Evolutionary conservation across 2,329 filamentous ascomycete species (phyloP).

Genomic region (Colletotrichum gloeosporioides): DNA sequence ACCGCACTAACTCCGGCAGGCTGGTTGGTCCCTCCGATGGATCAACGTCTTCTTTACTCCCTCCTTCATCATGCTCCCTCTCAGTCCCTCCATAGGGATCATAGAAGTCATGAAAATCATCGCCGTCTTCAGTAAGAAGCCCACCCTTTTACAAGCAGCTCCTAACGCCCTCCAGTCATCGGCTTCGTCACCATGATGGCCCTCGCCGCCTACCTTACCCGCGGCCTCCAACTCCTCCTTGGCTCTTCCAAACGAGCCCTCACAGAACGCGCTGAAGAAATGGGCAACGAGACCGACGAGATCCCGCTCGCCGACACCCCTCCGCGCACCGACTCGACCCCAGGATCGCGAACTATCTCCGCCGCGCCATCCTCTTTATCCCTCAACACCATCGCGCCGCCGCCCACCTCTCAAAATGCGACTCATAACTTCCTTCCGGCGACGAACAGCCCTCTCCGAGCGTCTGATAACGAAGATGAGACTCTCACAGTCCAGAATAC

Average conservation of each 20-base stretch:
- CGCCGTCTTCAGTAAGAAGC: slow-evolving; percentile 57
- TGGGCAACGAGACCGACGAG: slow-evolving; percentile 46
- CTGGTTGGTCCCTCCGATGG: slow-evolving; percentile 62
- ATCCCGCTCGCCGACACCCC: slow-evolving; percentile 47
- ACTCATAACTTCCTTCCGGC: slow-evolving; percentile 28
- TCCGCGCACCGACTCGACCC: slow-evolving; percentile 20
- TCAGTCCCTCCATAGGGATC: slow-evolving; percentile 59
- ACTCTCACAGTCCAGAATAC: background rate
- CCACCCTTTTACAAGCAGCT: background rate
- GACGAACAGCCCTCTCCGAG: background rate
- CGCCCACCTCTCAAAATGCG: slow-evolving; percentile 19
- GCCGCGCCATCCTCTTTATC: slow-evolving; percentile 24
- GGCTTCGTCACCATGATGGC: slow-evolving; percentile 60
- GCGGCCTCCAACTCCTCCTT: slow-evolving; percentile 55
- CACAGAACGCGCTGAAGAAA: slow-evolving; percentile 57
- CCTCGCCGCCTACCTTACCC: slow-evolving; percentile 58
- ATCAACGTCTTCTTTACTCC: slow-evolving; percentile 66
- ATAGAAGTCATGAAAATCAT: slow-evolving; percentile 64
- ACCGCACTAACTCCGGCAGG: slow-evolving; percentile 37
- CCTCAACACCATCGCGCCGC: slow-evolving; percentile 19
- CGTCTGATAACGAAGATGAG: background rate
- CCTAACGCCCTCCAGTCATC: slow-evolving; percentile 43
- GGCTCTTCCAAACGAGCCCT: slow-evolving; percentile 58
- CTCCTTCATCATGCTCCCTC: slow-evolving; percentile 62
- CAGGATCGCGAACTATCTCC: slow-evolving; percentile 22